Base-by-base conservation (phyloP, 202 grass and related monocot genomes). In the Schoenoplectus triqueter region DNA sequence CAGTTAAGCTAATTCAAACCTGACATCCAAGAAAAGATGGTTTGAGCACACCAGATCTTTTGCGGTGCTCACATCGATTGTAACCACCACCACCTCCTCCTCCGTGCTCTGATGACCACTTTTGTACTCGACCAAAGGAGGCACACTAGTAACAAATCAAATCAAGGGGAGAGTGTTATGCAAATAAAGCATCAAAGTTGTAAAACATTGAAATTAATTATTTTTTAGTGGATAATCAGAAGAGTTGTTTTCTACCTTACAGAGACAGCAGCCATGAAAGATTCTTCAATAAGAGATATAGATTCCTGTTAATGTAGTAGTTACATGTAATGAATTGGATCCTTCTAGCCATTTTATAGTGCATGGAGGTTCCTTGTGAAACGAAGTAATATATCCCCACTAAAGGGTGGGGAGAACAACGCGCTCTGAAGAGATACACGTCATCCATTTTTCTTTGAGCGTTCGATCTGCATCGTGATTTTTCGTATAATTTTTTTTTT, bases 21-120 rank as follows among this genome's bases (percentile, higher is more conserved):
- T 93, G 88, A 93, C 91, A 56, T 93, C 91, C 66, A 93, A 82
- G 84, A 85, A 93, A 7, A 68, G 86, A 82, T 90, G 80, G 50
- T 81, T 81, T 2, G 84, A 79, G 15, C 4, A 1, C 54, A 88
- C 19, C 1, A 92, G 86, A 3, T 89, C 63, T 78, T 73, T 90
- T 19, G 86, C 86, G 8, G 84, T 87, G 56, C 66, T 80, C 57
- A 94, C 88, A 15, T 94, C 88, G 62, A 92, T 89, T 2, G 90
- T 84, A 81, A 22, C 71, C 59, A 62, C 70, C 15, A 20, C 41
- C 14, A 19, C 22, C 64, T 69, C 64, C 2, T 7, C 22, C 64
- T 69, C 64, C 2, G 14, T 56, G 5, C 46, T 69, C 51, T 9
- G 63, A 69, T 20, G 69, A 20, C 17, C 8, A 7, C 18, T 20